Evolutionary conservation across 768 basidiomycete species (phyloP).

Genomic region (Leucosporidium scottii): DNA sequence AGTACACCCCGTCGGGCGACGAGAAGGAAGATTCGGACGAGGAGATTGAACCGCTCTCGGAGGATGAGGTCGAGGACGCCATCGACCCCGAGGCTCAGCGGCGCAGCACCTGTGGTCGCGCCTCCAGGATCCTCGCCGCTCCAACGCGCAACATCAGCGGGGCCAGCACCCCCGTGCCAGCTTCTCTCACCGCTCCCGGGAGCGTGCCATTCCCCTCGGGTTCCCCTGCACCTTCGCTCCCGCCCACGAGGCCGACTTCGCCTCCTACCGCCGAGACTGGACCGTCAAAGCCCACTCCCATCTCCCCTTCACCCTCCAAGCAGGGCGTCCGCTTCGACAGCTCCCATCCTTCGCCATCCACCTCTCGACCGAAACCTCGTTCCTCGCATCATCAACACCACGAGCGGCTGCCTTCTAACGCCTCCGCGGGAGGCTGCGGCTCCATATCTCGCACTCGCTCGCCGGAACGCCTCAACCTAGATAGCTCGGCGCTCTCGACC

Average conservation of each 20-base stretch:
- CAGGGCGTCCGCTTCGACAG: too few relatives aligned
- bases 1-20: slow-evolving; percentile 24
- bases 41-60: slow-evolving; percentile 2
- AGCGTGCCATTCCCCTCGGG: too few relatives aligned
- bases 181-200: neutral
- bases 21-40: slow-evolving; percentile 25
- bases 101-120: neutral
- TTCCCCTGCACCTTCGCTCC: neutral
- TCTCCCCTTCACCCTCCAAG: too few relatives aligned
- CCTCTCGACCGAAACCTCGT: neutral
- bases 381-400: neutral
- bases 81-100: neutral
- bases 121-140: neutral
- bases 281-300: too few relatives aligned
- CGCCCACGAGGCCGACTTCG: neutral
- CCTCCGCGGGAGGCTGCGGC: neutral
- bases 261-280: too few relatives aligned
- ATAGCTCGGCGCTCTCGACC: slow-evolving; percentile 1
- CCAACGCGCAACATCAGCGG: neutral
- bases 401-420: slow-evolving; percentile 1
- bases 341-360: neutral
- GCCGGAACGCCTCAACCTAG: neutral
- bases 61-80: slow-evolving; percentile 8
- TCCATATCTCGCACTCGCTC: neutral
- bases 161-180: neutral